Base-by-base conservation (phyloP, 306 rosid species). In the Quillaja saponaria region DNA sequence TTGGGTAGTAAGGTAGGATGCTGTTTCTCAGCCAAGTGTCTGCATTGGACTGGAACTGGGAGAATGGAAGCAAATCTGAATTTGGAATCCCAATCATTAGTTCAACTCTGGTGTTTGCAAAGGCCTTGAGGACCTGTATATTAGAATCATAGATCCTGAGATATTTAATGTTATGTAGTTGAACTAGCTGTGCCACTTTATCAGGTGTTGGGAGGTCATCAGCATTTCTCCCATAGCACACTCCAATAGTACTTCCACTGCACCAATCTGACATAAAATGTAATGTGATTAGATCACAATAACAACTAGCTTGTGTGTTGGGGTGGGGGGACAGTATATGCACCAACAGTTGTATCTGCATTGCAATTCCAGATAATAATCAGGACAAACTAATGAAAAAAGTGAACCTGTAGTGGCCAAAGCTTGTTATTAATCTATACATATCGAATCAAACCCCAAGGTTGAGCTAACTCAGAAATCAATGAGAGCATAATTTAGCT, bases 201-300 rank as follows among this genome's bases (percentile, higher is more conserved):
- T 89, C 95, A 10, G 96, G 95, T 40, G 96, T 85, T 34, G 99
- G 99, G 63, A 92, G 91, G 78, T 92, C 99, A 68, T 92, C 99
- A 1, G 97, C 99, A 54, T 76, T 89, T 81, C 99, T 76, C 76
- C 99, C 99, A 67, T 92, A 92, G 78, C 99, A 92, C 47, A 92
- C 80, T 67, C 99, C 99, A 35, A 92, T 56, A 33, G 66, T 77
- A 68, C 99, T 92, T 75, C 89, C 99, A 14, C 76, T 56, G 80
- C 96, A 89, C 37, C 71, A 59, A 76, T 79, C 95, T 92, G 82
- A 31, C 58, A 52, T 41, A 53, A 31, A 34, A 37, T 52, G 54
- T 68, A 49, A 74, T 17, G 34, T 66, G 16, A 55, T 40, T 49
- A 46, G 44, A 64, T 10, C 8, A 47, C 33, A 18, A 12, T 17